A percentile compares a stretch with the other conserved stretches of the same genome.
phyloP scores from a whole-genome alignment of 495 filamentous ascomycete species.

The Entonaema liquescens region DNA sequence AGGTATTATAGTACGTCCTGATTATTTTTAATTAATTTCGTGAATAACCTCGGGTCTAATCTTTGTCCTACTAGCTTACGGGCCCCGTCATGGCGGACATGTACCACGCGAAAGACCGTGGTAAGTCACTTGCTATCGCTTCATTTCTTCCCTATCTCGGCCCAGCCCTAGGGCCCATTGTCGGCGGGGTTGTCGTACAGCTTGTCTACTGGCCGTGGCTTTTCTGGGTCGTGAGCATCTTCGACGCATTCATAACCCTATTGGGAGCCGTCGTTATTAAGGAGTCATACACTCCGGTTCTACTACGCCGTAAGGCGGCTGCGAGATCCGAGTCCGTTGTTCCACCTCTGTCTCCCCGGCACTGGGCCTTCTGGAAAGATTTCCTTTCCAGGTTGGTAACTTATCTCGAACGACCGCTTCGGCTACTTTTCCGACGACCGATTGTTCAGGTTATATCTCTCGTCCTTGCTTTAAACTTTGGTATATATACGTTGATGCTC shows the following conservation, averaged over 20 bases:
- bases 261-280: conserved; percentile 51
- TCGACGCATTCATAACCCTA: conserved; percentile 47
- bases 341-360: conserved; percentile 1
- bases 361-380: conserved; percentile 25
- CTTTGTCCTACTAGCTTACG: conserved; percentile 23
- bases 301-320: conserved; percentile 35
- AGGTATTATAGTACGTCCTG: conserved; percentile 34
- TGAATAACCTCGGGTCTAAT: not conserved
- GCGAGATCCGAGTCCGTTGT: not conserved
- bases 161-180: conserved; percentile 57
- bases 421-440: conserved; percentile 68
- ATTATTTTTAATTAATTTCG: not conserved
- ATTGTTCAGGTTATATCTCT: conserved; percentile 63
- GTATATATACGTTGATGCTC: conserved; percentile 66
- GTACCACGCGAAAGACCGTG: conserved; percentile 43
- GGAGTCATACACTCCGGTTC: conserved; percentile 52
- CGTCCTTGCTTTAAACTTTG: conserved; percentile 60
- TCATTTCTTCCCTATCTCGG: conserved; percentile 50
- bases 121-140: conserved; percentile 43
- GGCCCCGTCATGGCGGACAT: conserved; percentile 45
- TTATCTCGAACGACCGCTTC: conserved; percentile 67
- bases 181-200: conserved; percentile 58
- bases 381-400: conserved; percentile 44
- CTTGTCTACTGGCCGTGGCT: conserved; percentile 59
- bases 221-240: conserved; percentile 60